These are phyloP conservation scores for Barbarea vulgaris DNA, from an alignment of 345 rosid species.

Conservation along the genomic window DNA sequence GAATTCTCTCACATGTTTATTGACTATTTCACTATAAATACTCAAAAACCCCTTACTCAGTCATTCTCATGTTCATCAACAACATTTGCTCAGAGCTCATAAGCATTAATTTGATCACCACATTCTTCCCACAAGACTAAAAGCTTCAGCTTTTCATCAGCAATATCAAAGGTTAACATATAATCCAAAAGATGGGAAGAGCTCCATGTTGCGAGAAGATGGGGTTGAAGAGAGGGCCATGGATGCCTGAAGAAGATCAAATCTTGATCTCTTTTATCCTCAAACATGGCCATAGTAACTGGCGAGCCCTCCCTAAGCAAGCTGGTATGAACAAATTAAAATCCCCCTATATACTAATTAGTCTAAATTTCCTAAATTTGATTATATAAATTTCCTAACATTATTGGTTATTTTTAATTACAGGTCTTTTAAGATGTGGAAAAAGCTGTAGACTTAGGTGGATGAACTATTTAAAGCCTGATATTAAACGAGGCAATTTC, in stretches of 20 bases:
- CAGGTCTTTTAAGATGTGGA: constrained; percentile 78
- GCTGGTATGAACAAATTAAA: constrained; percentile 54
- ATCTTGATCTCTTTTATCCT: constrained; percentile 56
- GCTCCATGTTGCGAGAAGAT: constrained; percentile 88
- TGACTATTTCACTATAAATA: constrained; percentile 37
- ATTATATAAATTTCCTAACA: neutral
- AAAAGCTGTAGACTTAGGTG: constrained; percentile 82
- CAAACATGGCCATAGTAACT: constrained; percentile 65
- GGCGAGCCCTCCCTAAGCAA: constrained; percentile 81
- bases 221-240: constrained; percentile 81
- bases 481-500: constrained; percentile 83
- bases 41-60: neutral
- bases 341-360: neutral
- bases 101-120: neutral
- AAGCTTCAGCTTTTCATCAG: neutral
- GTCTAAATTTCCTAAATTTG: neutral
- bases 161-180: neutral
- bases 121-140: constrained; percentile 5
- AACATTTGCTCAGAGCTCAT: constrained; percentile 12
- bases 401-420: neutral
- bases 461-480: constrained; percentile 79
- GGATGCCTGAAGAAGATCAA: constrained; percentile 76
- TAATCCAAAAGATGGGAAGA: constrained; percentile 63
- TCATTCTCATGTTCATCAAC: constrained; percentile 31
- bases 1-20: constrained; percentile 36